A percentile compares a stretch with the other conserved stretches of the same genome.
These are phyloP conservation scores for Phytophthora podocarpi DNA, from an alignment of 352 stramenopile genomes.

Conservation along the genomic window DNA sequence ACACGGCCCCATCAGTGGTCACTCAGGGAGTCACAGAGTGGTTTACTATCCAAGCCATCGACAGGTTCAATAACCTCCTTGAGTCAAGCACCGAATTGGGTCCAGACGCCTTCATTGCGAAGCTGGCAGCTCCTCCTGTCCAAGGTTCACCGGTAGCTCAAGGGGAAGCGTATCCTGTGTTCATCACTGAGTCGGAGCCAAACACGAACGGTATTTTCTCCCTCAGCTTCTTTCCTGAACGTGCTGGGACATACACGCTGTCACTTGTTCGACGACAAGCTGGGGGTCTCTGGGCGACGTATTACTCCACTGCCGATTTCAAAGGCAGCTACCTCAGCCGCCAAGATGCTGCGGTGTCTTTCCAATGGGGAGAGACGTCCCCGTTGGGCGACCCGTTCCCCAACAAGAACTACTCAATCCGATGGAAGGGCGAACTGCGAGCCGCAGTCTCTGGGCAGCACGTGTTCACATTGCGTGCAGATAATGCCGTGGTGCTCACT, in stretches of 20 bases:
- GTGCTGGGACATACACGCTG: slow-evolving; percentile 85
- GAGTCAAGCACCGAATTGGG: slow-evolving; percentile 75
- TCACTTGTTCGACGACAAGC: slow-evolving; percentile 72
- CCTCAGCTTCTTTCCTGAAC: slow-evolving; percentile 76
- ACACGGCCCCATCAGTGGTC: slow-evolving; percentile 82
- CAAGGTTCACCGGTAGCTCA: background rate
- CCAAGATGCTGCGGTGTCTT: slow-evolving; percentile 83
- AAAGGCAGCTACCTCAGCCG: slow-evolving; percentile 71
- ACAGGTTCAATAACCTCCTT: slow-evolving; percentile 93
- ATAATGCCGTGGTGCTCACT: slow-evolving; percentile 80
- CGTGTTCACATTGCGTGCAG: slow-evolving; percentile 78
- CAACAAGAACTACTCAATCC: slow-evolving; percentile 78
- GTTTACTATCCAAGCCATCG: slow-evolving; percentile 90
- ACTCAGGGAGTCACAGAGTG: slow-evolving; percentile 72
- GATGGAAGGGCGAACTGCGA: slow-evolving; percentile 68
- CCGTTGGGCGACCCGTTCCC: slow-evolving; percentile 70
- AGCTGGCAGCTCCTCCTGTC: slow-evolving; percentile 49
- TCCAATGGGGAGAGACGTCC: slow-evolving; percentile 83
- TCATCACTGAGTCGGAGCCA: slow-evolving; percentile 51
- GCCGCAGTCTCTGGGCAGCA: slow-evolving; percentile 60
- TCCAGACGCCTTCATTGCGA: slow-evolving; percentile 58
- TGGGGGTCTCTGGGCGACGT: slow-evolving; percentile 92
- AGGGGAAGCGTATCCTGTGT: slow-evolving; percentile 48
- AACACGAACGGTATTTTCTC: slow-evolving; percentile 91
- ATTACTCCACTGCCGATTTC: slow-evolving; percentile 91